Conservation (phyloP, 2,329 filamentous ascomycete species). For the Beauveria brongniartii region DNA sequence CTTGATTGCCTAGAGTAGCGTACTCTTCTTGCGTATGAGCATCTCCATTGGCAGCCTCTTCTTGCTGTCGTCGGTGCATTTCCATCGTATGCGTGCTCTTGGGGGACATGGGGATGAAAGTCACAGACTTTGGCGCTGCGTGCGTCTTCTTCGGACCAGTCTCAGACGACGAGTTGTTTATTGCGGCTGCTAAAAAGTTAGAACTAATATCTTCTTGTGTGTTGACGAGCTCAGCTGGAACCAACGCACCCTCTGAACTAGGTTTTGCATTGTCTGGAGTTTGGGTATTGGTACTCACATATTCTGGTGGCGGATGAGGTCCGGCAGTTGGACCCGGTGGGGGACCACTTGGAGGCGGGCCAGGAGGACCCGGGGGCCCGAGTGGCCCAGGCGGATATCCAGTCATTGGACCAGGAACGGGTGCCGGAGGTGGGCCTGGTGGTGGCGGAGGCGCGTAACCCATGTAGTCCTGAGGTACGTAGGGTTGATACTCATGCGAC, state of each 20-base stretch:
- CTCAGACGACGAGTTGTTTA: conserved; percentile 15
- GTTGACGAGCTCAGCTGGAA: conserved; percentile 11
- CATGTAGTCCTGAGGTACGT: conserved; percentile 35
- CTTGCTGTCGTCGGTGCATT: conserved; percentile 30
- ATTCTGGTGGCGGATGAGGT: conserved; percentile 25
- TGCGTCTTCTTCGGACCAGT: not conserved
- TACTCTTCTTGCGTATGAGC: conserved; percentile 13
- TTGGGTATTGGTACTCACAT: conserved; percentile 35
- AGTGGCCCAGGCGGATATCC: conserved; percentile 17
- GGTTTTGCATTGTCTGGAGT: conserved; percentile 15
- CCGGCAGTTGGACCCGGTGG: conserved; percentile 25
- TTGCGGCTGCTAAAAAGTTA: conserved; percentile 22
- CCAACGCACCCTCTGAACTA: conserved; percentile 31
- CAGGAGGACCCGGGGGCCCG: conserved; percentile 15
- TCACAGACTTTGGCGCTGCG: conserved; percentile 31
- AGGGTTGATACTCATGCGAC: conserved; percentile 31
- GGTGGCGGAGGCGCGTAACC: conserved; percentile 33
- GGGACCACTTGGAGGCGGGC: conserved; percentile 23
- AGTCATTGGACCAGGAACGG: conserved; percentile 16
- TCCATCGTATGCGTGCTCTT: conserved; percentile 39
- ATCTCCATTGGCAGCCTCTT: conserved; percentile 16
- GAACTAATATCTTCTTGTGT: not conserved
- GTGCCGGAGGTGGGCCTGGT: conserved; percentile 20
- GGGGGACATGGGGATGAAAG: conserved; percentile 42
- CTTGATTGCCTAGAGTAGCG: conserved; percentile 15